Evolutionary conservation across 2,329 filamentous ascomycete species (phyloP), one percentile per base, ranked within the genome.

Genomic region (Aspergillus tubingensis): DNA sequence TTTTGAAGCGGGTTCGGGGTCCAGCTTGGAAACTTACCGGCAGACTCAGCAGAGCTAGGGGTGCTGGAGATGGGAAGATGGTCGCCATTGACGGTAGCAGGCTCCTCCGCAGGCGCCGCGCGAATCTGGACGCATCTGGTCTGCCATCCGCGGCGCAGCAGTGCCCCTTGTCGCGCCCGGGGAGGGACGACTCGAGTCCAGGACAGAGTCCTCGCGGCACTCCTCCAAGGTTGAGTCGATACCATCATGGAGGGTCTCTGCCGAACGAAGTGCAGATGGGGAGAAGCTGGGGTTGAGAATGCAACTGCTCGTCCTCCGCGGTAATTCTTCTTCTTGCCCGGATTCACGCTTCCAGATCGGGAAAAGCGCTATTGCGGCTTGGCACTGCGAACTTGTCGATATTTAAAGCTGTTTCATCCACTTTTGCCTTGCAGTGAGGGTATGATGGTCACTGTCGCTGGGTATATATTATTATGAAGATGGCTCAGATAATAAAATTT

Each of bases 81-180:
- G 59, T 72, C 73, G 36, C 76, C 75, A 62, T 75, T 76, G 54
- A 75, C 70, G 32, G 72, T 68, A 54, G 65, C 69, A 48, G 73
- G 70, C 56, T 77, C 72, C 50, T 72, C 75, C 56, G 76, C 73
- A 3, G 77, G 75, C 43, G 79, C 74, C 38, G 79, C 75, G 67
- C 78, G 79, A 68, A 81, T 76, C 61, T 80, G 78, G 54, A 80
- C 69, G 63, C 69, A 74, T 74, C 76, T 75, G 59, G 75, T 64
- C 60, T 71, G 69, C 56, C 51, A 62, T 61, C 43, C 58, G 57
- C 67, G 66, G 58, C 69, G 70, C 50, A 64, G 62, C 57, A 60
- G 53, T 48, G 50, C 53, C 51, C 51, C 57, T 63, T 67, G 68
- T 65, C 65, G 67, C 59, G 61, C 60, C 43, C 65, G 65, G 41